Conservation (phyloP, 208 protist species). For the Leishmania tropica region DNA sequence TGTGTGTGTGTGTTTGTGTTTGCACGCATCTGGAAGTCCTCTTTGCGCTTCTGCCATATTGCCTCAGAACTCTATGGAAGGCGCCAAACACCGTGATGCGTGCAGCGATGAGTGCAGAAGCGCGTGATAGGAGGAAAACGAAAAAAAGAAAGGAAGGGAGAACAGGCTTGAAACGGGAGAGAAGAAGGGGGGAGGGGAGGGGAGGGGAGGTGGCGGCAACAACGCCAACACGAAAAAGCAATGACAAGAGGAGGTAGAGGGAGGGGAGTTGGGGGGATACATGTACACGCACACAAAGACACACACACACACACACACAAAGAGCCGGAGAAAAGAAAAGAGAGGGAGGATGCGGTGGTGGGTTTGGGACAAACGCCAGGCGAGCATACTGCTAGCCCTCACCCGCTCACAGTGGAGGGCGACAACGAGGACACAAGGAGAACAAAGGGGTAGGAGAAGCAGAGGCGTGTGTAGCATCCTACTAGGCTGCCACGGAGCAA, state of each 20-base stretch:
- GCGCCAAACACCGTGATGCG: neutral
- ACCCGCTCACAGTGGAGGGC: neutral
- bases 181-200: neutral
- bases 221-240: neutral
- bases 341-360: neutral
- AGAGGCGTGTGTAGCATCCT: neutral
- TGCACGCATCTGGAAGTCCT: neutral
- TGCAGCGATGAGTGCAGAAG: neutral
- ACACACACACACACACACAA: neutral
- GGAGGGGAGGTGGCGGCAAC: neutral
- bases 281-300: neutral
- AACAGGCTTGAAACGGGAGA: neutral
- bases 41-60: neutral
- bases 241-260: neutral
- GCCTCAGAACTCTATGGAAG: neutral
- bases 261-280: neutral
- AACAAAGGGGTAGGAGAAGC: neutral
- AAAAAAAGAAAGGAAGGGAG: neutral
- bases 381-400: neutral
- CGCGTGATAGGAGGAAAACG: slow-evolving; percentile 7
- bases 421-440: slow-evolving; percentile 6
- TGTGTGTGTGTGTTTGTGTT: neutral
- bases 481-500: neutral
- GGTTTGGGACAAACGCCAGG: neutral
- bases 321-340: neutral